Evolutionary conservation across 225 moss, liverwort and hornwort species (phyloP), one percentile per base, ranked within the genome.

Genomic region (Sphagnum contortum): DNA sequence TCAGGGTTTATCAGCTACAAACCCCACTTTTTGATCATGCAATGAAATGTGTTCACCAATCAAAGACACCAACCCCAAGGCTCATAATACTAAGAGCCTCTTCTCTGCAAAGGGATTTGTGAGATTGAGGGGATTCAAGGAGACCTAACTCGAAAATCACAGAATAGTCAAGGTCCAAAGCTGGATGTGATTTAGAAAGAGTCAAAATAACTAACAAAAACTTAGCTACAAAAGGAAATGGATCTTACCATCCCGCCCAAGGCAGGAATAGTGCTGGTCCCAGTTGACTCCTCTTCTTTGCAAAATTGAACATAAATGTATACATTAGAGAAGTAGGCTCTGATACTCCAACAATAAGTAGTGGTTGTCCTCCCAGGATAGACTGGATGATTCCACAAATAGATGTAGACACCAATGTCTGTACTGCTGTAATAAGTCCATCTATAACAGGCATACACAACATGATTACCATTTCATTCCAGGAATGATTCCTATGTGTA

Each of bases 271-370:
- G 83, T 10, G 71, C 47, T 0, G 76, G 57, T 50, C 90, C 88
- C 8, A 94, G 1, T 11, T 66, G 69, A 2, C 68, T 8, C 81
- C 80, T 64, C 59, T 49, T 61, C 63, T 85, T 88, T 44, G 64
- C 81, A 11, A 77, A 94, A 29, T 69, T 83, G 62, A 82, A 91
- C 91, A 94, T 72, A 60, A 81, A 94, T 10, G 75, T 87, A 64
- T 83, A 94, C 78, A 94, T 81, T 61, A 91, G 56, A 6, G 90
- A 81, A 7, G 91, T 94, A 44, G 94, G 94, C 72, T 94, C 91
- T 2, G 91, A 90, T 1, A 94, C 82, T 11, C 94, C 91, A 53
- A 94, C 87, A 5, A 94, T 69, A 9, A 94, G 73, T 48, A 94
- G 75, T 12, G 94, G 91, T 45, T 94, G 94, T 13, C 94, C 91